Evolutionary conservation across 2,329 filamentous ascomycete species (phyloP).

Genomic region (Xylogone sp.): DNA sequence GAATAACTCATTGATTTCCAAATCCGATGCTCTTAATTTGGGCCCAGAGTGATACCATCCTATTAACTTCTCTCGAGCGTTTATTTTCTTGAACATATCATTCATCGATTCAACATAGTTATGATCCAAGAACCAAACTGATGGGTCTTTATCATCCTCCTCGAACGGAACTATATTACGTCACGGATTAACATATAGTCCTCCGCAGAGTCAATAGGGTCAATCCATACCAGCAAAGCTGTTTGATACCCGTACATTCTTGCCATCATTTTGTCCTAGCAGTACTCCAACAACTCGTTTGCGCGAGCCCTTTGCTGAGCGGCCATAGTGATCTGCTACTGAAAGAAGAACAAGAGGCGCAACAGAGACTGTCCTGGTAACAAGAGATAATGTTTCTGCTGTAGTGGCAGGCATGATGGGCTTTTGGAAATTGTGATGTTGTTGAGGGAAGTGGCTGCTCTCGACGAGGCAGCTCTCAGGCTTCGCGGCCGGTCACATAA

Average conservation of each 20-base stretch:
- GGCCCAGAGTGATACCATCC: slow-evolving; percentile 99
- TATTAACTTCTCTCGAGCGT: slow-evolving; percentile 96
- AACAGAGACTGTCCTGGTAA: slow-evolving; percentile 92
- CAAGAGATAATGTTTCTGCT: slow-evolving; percentile 91
- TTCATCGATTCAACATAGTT: slow-evolving; percentile 99
- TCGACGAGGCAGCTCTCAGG: slow-evolving; percentile 3
- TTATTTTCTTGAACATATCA: slow-evolving; percentile 99
- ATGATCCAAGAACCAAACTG: slow-evolving; percentile 98
- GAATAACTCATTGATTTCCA: slow-evolving; percentile 99
- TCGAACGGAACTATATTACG: slow-evolving; percentile 79
- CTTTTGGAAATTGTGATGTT: slow-evolving; percentile 9
- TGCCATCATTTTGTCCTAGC: slow-evolving; percentile 92
- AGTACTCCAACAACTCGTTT: slow-evolving; percentile 92
- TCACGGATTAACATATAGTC: slow-evolving; percentile 16
- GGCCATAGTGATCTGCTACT: slow-evolving; percentile 96
- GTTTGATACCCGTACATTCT: slow-evolving; percentile 95
- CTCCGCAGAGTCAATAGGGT: background rate
- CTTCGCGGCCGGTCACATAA: slow-evolving; percentile 16
- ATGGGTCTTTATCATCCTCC: slow-evolving; percentile 97
- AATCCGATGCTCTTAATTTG: slow-evolving; percentile 91
- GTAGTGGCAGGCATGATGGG: slow-evolving; percentile 88
- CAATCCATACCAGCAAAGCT: slow-evolving; percentile 81
- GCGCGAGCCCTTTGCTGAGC: slow-evolving; percentile 80
- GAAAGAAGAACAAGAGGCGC: slow-evolving; percentile 97
- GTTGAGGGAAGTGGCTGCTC: slow-evolving; percentile 16